A percentile compares a stretch with the other conserved stretches of the same genome.
phyloP scores from a whole-genome alignment of 108 stramenopile genomes.

The Schizochytrium sp. region DNA sequence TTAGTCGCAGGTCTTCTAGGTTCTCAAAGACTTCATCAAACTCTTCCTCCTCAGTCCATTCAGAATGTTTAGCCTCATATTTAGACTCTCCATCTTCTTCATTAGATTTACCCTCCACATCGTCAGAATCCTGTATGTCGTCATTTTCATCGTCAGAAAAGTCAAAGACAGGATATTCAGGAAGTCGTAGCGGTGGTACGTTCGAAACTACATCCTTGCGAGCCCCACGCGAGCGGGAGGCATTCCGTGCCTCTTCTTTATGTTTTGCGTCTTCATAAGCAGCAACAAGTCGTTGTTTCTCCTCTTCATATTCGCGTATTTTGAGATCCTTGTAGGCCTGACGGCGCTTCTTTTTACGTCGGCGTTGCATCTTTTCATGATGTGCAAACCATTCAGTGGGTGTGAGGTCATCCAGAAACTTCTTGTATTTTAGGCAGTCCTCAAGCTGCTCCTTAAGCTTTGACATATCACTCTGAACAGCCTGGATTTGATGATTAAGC shows the following conservation, averaged over 20 bases:
- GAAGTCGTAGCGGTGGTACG: constrained; percentile 23
- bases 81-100: not conserved
- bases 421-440: constrained; percentile 80
- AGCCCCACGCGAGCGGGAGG: not conserved
- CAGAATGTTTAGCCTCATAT: constrained; percentile 7
- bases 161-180: constrained; percentile 55
- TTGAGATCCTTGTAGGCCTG: not conserved
- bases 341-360: constrained; percentile 65
- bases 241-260: constrained; percentile 66
- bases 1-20: constrained; percentile 19
- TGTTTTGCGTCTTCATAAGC: constrained; percentile 67
- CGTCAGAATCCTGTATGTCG: not conserved
- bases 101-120: constrained; percentile 36
- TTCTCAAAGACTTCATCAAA: constrained; percentile 2
- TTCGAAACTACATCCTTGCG: constrained; percentile 16
- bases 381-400: constrained; percentile 77
- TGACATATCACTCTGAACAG: constrained; percentile 74
- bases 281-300: constrained; percentile 49
- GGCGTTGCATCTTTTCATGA: constrained; percentile 24
- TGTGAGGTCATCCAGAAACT: constrained; percentile 78
- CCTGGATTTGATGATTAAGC: constrained; percentile 80
- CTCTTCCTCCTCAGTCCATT: not conserved
- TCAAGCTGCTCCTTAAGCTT: constrained; percentile 80
- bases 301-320: constrained; percentile 59
- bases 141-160: constrained; percentile 55